phyloP scores from a whole-genome alignment of 441 rosid genomes.

The Metrosideros polymorpha region DNA sequence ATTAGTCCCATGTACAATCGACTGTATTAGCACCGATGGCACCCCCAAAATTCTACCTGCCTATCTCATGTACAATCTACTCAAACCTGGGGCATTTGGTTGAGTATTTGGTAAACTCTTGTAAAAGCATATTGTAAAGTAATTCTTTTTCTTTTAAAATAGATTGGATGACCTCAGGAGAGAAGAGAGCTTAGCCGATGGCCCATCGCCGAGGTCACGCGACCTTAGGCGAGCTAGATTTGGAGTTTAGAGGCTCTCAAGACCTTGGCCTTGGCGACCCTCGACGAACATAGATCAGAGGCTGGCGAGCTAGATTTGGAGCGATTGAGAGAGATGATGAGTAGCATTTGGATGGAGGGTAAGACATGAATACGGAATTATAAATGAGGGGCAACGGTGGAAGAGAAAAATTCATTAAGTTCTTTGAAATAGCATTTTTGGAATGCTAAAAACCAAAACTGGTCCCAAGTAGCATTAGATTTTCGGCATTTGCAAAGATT shows the following conservation, averaged over 20 bases:
- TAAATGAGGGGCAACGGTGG: neutral
- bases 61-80: neutral
- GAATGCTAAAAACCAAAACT: neutral
- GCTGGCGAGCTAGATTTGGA: neutral
- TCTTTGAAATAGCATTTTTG: neutral
- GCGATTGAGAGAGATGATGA: neutral
- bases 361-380: neutral
- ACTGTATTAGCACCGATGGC: neutral
- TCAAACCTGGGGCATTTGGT: too few species aligned
- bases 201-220: accelerated
- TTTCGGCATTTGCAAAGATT: neutral
- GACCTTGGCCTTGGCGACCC: accelerated
- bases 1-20: neutral
- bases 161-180: neutral
- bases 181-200: neutral
- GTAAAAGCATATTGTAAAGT: neutral
- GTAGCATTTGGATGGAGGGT: neutral
- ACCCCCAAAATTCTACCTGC: neutral
- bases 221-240: neutral
- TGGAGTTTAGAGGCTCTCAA: neutral
- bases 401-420: neutral
- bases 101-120: neutral
- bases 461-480: neutral
- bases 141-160: too few species aligned
- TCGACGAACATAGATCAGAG: accelerated